Percentiles rank a stretch among this genome's conserved stretches.
These are phyloP conservation scores for Colletotrichum cordylinicola DNA, from an alignment of 2,329 filamentous ascomycete species.

Conservation along the genomic window DNA sequence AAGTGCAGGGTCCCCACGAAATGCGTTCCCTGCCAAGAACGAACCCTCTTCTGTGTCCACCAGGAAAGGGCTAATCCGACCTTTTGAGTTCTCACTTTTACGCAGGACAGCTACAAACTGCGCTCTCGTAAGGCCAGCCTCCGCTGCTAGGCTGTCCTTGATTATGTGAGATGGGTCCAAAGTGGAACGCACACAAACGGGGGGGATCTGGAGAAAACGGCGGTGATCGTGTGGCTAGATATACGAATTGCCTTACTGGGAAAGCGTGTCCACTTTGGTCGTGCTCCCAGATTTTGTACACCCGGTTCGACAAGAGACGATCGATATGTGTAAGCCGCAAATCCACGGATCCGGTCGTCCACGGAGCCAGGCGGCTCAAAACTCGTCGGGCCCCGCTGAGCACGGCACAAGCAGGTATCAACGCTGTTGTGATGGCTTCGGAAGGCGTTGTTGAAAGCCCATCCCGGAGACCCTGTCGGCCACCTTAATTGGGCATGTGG, in stretches of 20 bases:
- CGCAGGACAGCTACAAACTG: not conserved
- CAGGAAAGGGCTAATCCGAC: not conserved
- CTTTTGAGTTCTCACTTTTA: not conserved
- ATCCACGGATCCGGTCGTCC: not conserved
- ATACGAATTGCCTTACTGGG: slow-evolving; percentile 10
- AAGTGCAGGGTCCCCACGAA: not conserved
- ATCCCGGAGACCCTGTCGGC: not conserved
- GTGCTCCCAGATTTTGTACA: not conserved
- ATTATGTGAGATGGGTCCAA: slow-evolving; percentile 1
- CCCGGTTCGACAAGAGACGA: not conserved
- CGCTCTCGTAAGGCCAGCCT: not conserved
- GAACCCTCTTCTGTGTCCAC: not conserved
- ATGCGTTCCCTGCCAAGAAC: not conserved
- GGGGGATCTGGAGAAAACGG: not conserved
- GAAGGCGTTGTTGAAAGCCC: not conserved
- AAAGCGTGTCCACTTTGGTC: not conserved
- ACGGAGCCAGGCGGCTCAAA: not conserved
- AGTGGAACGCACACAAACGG: not conserved
- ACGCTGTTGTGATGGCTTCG: not conserved
- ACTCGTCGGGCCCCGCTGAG: not conserved
- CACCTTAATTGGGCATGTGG: not conserved
- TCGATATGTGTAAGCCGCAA: not conserved
- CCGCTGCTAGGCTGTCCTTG: not conserved
- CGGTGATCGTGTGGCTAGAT: not conserved
- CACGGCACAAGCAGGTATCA: not conserved